These are phyloP conservation scores for Syzygium jambos DNA, from an alignment of 345 rosid species.

Conservation along the genomic window DNA sequence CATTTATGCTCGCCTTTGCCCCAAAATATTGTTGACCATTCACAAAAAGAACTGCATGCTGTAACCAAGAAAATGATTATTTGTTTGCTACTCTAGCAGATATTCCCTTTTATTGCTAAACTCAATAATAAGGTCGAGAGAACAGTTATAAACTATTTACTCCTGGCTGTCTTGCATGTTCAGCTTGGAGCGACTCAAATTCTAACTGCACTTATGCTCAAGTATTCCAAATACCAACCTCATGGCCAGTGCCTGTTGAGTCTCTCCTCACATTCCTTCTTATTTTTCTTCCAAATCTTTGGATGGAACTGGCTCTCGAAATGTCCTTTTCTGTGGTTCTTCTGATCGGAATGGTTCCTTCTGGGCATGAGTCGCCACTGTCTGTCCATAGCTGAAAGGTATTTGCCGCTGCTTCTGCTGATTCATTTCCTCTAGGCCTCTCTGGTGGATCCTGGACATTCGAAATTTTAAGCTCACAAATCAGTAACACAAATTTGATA, in stretches of 20 bases:
- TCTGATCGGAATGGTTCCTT: constrained; percentile 86
- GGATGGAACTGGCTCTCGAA: constrained; percentile 56
- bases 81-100: not conserved
- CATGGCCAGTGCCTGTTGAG: constrained; percentile 77
- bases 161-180: not conserved
- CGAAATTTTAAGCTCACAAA: not conserved
- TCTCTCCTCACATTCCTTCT: constrained; percentile 76
- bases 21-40: constrained; percentile 88
- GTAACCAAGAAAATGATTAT: constrained; percentile 6
- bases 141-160: not conserved
- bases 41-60: constrained; percentile 97
- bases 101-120: not conserved
- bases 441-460: constrained; percentile 53
- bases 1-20: constrained; percentile 90
- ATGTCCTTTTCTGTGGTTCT: constrained; percentile 69
- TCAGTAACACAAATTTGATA: not conserved
- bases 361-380: constrained; percentile 76
- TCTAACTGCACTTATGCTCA: not conserved
- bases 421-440: constrained; percentile 42
- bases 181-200: not conserved
- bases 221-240: constrained; percentile 33
- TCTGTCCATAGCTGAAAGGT: constrained; percentile 65
- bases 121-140: not conserved
- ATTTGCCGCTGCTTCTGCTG: constrained; percentile 14
- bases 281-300: constrained; percentile 63